These are phyloP conservation scores for Pseudozyma sp. DNA, from an alignment of 1,284 basidiomycete genomes.

Conservation along the genomic window DNA sequence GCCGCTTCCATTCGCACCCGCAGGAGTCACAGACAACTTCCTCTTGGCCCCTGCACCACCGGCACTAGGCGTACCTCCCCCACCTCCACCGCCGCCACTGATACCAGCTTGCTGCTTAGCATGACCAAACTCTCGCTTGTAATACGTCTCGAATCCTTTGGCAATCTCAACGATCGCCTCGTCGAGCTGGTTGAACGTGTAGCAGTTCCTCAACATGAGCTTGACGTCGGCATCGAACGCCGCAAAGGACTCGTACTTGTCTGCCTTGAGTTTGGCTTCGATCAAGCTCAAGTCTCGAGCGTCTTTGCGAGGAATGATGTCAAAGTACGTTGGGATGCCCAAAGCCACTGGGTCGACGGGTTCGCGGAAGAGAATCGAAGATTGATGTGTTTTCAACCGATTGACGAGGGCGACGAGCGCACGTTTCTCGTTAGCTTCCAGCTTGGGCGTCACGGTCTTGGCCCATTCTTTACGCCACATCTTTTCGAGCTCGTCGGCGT, in stretches of 20 bases:
- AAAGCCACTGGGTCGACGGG: constrained; percentile 78
- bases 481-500: constrained; percentile 80
- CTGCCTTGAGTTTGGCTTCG: constrained; percentile 81
- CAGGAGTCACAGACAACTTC: constrained; percentile 9
- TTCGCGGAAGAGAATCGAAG: constrained; percentile 71
- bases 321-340: constrained; percentile 84
- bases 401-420: constrained; percentile 80
- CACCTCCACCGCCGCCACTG: constrained; percentile 10
- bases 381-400: constrained; percentile 68
- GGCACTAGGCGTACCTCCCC: neutral
- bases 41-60: constrained; percentile 13
- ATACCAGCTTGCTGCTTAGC: constrained; percentile 41
- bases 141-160: constrained; percentile 68
- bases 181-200: constrained; percentile 83
- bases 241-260: constrained; percentile 82
- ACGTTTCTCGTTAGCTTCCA: constrained; percentile 84
- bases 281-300: constrained; percentile 89
- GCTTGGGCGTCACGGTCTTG: constrained; percentile 79
- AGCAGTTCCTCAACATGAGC: constrained; percentile 86
- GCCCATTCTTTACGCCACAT: constrained; percentile 87
- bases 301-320: constrained; percentile 83
- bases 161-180: constrained; percentile 77
- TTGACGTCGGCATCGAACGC: constrained; percentile 84
- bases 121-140: constrained; percentile 54
- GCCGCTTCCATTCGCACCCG: neutral